Evolutionary conservation across 2,329 filamentous ascomycete species (phyloP).

Genomic region (Pseudogymnoascus sp.): DNA sequence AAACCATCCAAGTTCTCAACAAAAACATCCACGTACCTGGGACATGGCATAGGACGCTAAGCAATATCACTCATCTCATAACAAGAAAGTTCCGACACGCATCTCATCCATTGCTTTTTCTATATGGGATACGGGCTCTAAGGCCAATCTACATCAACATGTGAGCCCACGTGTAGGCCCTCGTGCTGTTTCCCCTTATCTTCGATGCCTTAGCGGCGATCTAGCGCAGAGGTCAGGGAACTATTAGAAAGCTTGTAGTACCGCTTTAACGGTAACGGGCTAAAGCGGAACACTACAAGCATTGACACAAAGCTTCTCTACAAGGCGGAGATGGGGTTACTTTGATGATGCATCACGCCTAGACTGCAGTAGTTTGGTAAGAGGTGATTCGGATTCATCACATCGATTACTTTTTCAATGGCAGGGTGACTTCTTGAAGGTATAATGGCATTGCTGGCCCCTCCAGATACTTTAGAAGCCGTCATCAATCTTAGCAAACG

Average conservation of each 20-base stretch:
- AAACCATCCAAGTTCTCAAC: neutral
- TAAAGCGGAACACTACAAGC: neutral
- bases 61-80: neutral
- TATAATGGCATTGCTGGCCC: neutral
- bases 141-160: neutral
- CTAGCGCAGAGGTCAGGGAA: neutral
- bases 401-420: neutral
- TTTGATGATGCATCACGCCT: neutral
- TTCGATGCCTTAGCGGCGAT: neutral
- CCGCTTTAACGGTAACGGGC: neutral
- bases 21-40: neutral
- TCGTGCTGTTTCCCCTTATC: neutral
- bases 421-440: neutral
- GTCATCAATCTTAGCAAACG: slow-evolving; percentile 19
- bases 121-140: neutral
- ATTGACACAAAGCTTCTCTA: neutral
- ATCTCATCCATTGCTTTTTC: neutral
- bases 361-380: neutral
- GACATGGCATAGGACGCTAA: neutral
- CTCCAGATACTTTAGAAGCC: slow-evolving; percentile 6
- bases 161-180: neutral
- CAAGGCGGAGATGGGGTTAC: neutral
- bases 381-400: neutral
- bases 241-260: neutral
- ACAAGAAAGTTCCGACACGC: neutral